Evolutionary conservation across 2,329 filamentous ascomycete genomes (phyloP), one percentile per base, ranked within the genome.

Genomic region (Scedosporium boydii): DNA sequence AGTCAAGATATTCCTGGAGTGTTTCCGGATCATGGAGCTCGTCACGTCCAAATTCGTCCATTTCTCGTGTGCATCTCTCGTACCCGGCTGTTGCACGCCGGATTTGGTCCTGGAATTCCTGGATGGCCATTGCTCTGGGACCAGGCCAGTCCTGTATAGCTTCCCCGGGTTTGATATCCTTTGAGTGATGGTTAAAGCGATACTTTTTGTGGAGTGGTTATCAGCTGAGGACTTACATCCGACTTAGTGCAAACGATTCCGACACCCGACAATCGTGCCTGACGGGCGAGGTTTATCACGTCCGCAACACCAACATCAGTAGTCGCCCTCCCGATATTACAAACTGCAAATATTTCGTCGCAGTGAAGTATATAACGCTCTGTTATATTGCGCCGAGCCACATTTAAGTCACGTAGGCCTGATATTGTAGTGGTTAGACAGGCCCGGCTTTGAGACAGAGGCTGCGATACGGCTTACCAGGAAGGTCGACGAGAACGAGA

Each of bases 371-470:
- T 56, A 61, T 80, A 80, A 0, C 74, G 71, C 62, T 82, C 78
- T 0, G 79, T 79, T 16, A 80, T 75, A 23, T 67, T 69, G 41
- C 71, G 68, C 3, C 79, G 72, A 10, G 78, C 78, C 3, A 73
- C 70, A 65, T 82, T 81, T 27, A 75, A 62, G 66, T 82, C 79
- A 0, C 76, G 77, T 7, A 82, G 74, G 0, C 79, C 78, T 78
- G 44, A 18, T 44, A 7, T 57, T 14, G 3, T 2, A 14, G 26
- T 2, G 58, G 34, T 41, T 23, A 41, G 27, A 38, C 34, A 38
- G 34, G 10, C 34, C 34, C 1, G 10, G 10, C 34, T 14, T 12
- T 10, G 10, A 38, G 34, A 38, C 0, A 41, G 1, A 2, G 12
- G 1, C 23, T 23, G 26, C 26, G 4, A 18, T 44, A 41, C 4